Evolutionary conservation across 768 basidiomycete genomes (phyloP), one percentile per base, ranked within the genome.

Genomic region (Tylopilus plumbeoviolaceoides): DNA sequence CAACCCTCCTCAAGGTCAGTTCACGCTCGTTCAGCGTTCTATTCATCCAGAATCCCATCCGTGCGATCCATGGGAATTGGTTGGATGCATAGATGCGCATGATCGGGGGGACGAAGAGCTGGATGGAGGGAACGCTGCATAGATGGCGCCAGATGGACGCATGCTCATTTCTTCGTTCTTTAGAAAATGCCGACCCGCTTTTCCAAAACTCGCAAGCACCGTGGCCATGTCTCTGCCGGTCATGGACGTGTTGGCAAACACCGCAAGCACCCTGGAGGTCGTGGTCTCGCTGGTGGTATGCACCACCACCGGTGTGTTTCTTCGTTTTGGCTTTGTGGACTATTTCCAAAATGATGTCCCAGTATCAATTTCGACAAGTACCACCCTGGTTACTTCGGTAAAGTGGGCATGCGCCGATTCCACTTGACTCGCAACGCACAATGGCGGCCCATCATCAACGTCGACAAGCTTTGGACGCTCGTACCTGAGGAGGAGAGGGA

Each of bases 341-440:
- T 1, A 43, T 7, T 18, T 30, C 40, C 3, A 31, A 45, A 45
- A 23, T 33, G 44, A 23, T 12, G 9, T 30, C 23, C 40, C 12
- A 91, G 94, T 56, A 95, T 89, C 69, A 97, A 98, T 80, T 91
- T 95, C 70, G 94, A 95, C 76, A 95, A 95, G 78, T 98, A 93
- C 88, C 95, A 98, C 78, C 94, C 94, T 73, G 95, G 95, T 90
- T 98, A 98, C 92, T 98, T 95, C 73, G 95, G 95, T 81, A 98
- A 98, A 78, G 92, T 95, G 72, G 97, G 97, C 91, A 99, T 99
- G 95, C 86, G 97, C 71, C 87, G 87, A 75, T 99, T 89, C 90
- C 97, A 99, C 73, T 75, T 93, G 58, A 93, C 90, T 51, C 87
- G 86, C 74, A 97, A 97, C 74, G 73, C 80, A 62, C 79, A 84